Base-by-base conservation (phyloP, 192 early-diverging fungal genomes). In the Cladochytrium replicatum region DNA sequence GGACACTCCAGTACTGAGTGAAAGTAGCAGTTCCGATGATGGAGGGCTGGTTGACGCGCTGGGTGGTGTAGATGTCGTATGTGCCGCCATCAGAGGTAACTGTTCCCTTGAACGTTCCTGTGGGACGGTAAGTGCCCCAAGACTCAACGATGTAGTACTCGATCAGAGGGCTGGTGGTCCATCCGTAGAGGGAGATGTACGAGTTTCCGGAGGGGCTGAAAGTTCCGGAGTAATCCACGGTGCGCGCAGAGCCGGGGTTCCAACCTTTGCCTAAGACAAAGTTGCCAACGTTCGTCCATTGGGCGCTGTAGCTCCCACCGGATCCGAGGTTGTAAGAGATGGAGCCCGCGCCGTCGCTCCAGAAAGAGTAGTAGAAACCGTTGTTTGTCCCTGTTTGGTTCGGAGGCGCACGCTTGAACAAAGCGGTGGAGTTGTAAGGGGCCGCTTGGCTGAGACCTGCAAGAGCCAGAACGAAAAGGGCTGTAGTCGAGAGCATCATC, bases 291-390 rank as follows among this genome's bases (percentile, higher is more conserved):
- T 48, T 48, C 6, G 49, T 25, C 50, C 50, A 52, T 5, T n/a
- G 8, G 52, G 52, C 44, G 50, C 46, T 51, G 50, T 52, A 52
- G 8, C 6, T n/a, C 8, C 50, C 50, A 19, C 50, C 50, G 23
- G 50, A 41, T 5, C 40, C n/a, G 8, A 50, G 47, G 45, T 17
- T 51, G 19, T 55, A 52, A 50, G 50, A 52, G 43, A 48, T 48
- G 11, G 17, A 7, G 19, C 44, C 50, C 6, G 48, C 41, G 9
- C 50, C 50, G 29, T 52, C 50, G 9, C 21, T 51, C 50, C 50
- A 52, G 7, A 48, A 52, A 15, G 50, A 52, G 52, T 52, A 52
- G 52, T 52, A 52, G 47, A 8, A 52, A 50, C 50, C 50, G 46
- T 48, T 48, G 46, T 50, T 9, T 29, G 55, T 43, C 31, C 56